Base-by-base conservation (phyloP, 177 flowering plant species). In the Tripterygium wilfordii region DNA sequence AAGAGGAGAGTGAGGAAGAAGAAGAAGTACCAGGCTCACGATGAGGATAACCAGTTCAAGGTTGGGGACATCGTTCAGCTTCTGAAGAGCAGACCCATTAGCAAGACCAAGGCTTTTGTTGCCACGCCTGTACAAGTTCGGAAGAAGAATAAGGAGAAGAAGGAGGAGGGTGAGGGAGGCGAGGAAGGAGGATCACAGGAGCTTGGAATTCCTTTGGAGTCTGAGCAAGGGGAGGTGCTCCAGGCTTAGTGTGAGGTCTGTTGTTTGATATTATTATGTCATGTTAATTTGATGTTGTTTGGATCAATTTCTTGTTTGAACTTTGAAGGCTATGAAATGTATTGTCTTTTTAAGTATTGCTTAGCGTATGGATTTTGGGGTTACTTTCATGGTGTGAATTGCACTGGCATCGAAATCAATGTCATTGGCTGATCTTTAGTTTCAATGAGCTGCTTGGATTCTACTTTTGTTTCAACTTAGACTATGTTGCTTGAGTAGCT, bases 11-110 rank as follows among this genome's bases (percentile, higher is more conserved):
- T 80, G 21, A 75, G 83, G 74, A 77, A 38, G 62, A 88, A 78
- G 90, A 82, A 82, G 86, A 88, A 74, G 80, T 85, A 39, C 74
- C 96, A 88, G 49, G 94, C 86, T 8, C 94, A 88, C 31, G 94
- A 88, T 77, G 81, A 83, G 1, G 79, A 78, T 0, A 88, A 88
- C 64, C 61, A 57, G 51, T 88, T 82, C 70, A 59, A 80, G 48
- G 83, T 82, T 26, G 96, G 94, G 4, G 96, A 88, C 42, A 0
- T 65, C 13, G 96, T 85, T 39, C 78, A 71, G 77, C 82, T 88
- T 13, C 71, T 70, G 23, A 74, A 71, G 56, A 40, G 82, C 59
- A 57, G 70, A 12, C 96, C 90, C 48, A 80, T 88, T 32, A 85
- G 96, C 65, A 88, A 88, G 73, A 75, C 66, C 37, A 88, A 88